Base-by-base conservation (phyloP, 2,329 filamentous ascomycete species). In the Cylindrodendrum hubeiense region DNA sequence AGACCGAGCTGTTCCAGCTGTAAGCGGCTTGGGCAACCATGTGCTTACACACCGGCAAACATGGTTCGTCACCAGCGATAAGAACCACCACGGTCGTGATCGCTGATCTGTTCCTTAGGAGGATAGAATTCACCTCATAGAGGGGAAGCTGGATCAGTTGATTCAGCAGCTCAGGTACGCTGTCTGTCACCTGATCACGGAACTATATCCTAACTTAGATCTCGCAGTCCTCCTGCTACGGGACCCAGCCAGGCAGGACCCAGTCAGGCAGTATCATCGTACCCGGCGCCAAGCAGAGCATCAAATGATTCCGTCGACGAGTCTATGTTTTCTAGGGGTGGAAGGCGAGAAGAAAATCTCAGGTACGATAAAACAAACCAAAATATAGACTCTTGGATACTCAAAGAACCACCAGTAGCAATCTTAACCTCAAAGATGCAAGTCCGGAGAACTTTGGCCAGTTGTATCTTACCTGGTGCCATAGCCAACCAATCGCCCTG, bases 401-500 rank as follows among this genome's bases (percentile, higher is more conserved):
- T 39, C n/a, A 39, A 1, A 17, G 7, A 17, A n/a, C 7, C 15
- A 12, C 15, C 15, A 51, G 54, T n/a, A 52, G 58, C 15, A 39
- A n/a, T n/a, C 8, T n/a, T 6, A 17, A 19, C 3, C 15, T n/a
- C 15, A 26, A 54, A 59, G 30, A 63, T 43, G n/a, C n/a, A n/a
- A 39, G 37, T 19, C 30, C 71, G 21, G 33, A 63, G n/a, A 43
- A 63, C 5, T 65, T 62, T 33, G 71, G 67, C 15, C 76, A 82
- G 50, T 70, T 80, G 3, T 87, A 86, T 68, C 67, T 85, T 3
- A 70, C 77, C 4, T 86, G 83, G 67, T 84, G 83, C 59, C 82
- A 86, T 56, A 82, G 80, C 24, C 85, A 87, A 55, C 84, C 84
- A 8, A 75, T 87, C 22, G 79, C 81, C 17, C 74, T 87, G 0